These are phyloP conservation scores for Adansonia grandidieri DNA, from an alignment of 441 rosid species.

Conservation along the genomic window DNA sequence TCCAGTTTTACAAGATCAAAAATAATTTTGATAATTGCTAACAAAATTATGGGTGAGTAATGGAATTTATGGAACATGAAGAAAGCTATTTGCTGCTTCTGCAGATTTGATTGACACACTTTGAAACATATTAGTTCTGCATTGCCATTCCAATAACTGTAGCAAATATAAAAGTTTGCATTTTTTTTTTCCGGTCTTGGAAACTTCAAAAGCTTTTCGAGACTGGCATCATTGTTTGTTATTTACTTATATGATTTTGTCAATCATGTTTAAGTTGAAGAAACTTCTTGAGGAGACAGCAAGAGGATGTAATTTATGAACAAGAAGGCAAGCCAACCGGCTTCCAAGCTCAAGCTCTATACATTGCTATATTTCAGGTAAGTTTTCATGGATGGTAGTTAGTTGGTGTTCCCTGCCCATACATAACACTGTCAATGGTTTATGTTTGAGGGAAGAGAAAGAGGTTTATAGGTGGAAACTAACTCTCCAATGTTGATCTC, in stretches of 20 bases:
- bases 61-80: background rate
- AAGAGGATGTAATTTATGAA: background rate
- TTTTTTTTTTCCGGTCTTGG: background rate
- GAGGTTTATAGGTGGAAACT: background rate
- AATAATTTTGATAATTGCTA: background rate
- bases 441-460: background rate
- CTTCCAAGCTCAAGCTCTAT: background rate
- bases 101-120: background rate
- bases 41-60: background rate
- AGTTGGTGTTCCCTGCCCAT: background rate
- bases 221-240: background rate
- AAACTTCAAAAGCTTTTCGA: background rate
- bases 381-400: background rate
- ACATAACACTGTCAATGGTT: background rate
- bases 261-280: background rate
- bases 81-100: background rate
- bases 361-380: background rate
- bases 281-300: background rate
- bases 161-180: background rate
- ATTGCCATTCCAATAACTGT: background rate
- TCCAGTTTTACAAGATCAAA: constrained; percentile 10
- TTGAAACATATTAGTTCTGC: background rate
- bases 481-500: background rate
- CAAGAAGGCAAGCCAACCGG: background rate
- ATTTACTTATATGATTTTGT: background rate